Evolutionary conservation across 148 eudicot genomes (phyloP).

Genomic region (Rheum nobile): DNA sequence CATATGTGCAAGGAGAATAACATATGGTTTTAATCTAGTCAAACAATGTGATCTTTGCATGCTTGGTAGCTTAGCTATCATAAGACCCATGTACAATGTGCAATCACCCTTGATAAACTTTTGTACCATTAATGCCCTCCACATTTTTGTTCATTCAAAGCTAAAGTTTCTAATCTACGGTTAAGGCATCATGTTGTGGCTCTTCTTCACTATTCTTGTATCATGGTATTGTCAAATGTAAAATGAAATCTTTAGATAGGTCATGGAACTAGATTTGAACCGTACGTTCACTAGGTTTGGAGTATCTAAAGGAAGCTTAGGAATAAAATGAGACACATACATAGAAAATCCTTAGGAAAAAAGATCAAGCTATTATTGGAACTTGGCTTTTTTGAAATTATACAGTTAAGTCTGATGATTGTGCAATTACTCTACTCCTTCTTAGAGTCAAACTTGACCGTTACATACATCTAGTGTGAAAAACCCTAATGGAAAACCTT

Average conservation of each 20-base stretch:
- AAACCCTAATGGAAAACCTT: no score
- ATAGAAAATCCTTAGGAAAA: not conserved
- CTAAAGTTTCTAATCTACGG: not conserved
- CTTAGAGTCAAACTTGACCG: not conserved
- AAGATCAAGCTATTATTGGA: not conserved
- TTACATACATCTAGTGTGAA: no score
- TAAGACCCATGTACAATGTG: not conserved
- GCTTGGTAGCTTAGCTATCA: constrained; percentile 3
- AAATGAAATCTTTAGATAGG: no score
- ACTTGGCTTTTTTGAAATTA: constrained; percentile 3
- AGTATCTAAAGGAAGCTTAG: not conserved
- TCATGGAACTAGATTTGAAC: no score
- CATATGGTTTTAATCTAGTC: not conserved
- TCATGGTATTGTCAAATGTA: no score
- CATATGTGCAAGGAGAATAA: not conserved
- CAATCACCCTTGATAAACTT: not conserved
- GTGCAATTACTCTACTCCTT: not conserved
- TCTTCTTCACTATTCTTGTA: not conserved
- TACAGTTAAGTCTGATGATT: not conserved
- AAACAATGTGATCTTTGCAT: not conserved
- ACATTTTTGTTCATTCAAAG: not conserved
- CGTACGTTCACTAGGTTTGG: not conserved
- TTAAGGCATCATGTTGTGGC: not conserved
- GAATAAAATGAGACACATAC: not conserved
- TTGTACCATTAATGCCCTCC: not conserved